phyloP scores from a whole-genome alignment of 148 eudicot species.

The Cornus kousa region DNA sequence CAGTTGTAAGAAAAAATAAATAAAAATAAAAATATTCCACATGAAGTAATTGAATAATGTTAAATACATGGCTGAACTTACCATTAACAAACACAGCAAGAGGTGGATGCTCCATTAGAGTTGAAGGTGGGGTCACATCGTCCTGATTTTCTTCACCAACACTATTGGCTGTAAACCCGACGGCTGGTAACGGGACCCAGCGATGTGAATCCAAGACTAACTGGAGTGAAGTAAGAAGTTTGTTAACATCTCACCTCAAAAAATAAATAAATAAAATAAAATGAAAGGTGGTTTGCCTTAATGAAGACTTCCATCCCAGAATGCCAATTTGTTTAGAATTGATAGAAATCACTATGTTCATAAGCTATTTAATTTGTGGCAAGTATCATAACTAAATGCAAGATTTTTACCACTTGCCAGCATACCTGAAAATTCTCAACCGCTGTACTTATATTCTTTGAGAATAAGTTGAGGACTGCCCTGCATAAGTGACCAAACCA shows the following conservation, averaged over 20 bases:
- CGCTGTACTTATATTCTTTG: slow-evolving; percentile 76
- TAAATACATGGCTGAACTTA: slow-evolving; percentile 20
- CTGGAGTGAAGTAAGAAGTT: slow-evolving; percentile 35
- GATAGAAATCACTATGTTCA: not conserved
- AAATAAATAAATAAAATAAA: not conserved
- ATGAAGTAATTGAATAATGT: not conserved
- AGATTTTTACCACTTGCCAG: slow-evolving; percentile 11
- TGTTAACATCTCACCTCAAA: not conserved
- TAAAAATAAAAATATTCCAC: not conserved
- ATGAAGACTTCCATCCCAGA: not conserved
- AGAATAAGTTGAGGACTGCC: slow-evolving; percentile 88
- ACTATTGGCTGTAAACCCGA: slow-evolving; percentile 72
- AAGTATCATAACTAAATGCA: not conserved
- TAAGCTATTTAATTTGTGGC: not conserved
- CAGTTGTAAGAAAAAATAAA: not conserved
- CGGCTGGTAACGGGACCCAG: slow-evolving; percentile 91
- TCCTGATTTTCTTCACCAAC: slow-evolving; percentile 66
- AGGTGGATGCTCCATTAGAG: slow-evolving; percentile 98
- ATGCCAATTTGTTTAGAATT: not conserved
- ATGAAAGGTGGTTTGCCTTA: not conserved
- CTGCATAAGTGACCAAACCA: slow-evolving; percentile 41
- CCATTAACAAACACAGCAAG: slow-evolving; percentile 97
- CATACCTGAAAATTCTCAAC: slow-evolving; percentile 94
- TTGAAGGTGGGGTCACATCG: slow-evolving; percentile 87
- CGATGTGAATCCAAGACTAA: slow-evolving; percentile 95